Percentiles rank a stretch among this genome's conserved stretches.
Evolutionary conservation across 2,329 filamentous ascomycete species (phyloP).

Genomic region (Ampelomyces quisqualis): DNA sequence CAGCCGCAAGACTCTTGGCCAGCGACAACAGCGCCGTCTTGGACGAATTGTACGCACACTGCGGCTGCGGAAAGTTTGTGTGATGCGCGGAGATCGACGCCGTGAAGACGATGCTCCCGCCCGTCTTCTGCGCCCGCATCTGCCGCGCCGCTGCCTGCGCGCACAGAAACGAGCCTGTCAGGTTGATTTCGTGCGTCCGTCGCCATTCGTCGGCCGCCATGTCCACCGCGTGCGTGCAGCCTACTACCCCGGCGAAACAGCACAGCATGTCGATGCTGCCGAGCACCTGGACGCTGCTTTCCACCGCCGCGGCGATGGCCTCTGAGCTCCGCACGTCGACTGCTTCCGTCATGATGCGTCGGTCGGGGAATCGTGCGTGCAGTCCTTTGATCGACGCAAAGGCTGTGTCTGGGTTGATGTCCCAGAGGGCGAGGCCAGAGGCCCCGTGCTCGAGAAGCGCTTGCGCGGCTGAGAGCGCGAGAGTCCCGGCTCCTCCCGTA

Average conservation of each 20-base stretch:
- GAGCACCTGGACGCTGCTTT: constrained; percentile 46
- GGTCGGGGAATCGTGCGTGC: constrained; percentile 55
- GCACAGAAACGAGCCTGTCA: constrained; percentile 68
- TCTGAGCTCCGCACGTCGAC: constrained; percentile 62
- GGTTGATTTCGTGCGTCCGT: constrained; percentile 68
- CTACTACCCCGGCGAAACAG: constrained; percentile 69
- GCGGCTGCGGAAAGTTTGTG: constrained; percentile 72
- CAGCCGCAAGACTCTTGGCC: constrained; percentile 66
- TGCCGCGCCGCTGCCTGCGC: constrained; percentile 63
- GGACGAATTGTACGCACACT: constrained; percentile 69
- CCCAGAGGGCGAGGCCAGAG: constrained; percentile 60
- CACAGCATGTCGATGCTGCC: constrained; percentile 59
- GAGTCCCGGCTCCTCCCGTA: constrained; percentile 66
- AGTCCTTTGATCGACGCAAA: constrained; percentile 51
- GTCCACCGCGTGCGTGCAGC: constrained; percentile 61
- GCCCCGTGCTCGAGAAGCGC: constrained; percentile 70
- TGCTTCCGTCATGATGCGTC: constrained; percentile 52
- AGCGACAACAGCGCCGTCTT: constrained; percentile 68
- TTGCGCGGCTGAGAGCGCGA: constrained; percentile 59
- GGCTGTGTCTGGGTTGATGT: constrained; percentile 53
- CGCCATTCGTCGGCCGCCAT: constrained; percentile 62
- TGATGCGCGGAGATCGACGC: constrained; percentile 68
- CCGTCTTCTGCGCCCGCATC: constrained; percentile 43
- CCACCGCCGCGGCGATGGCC: constrained; percentile 46
- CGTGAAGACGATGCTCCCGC: constrained; percentile 66